A percentile compares a stretch with the other conserved stretches of the same genome.
Evolutionary conservation across 2,329 filamentous ascomycete genomes (phyloP).

Genomic region (Neofusicoccum laricinum): DNA sequence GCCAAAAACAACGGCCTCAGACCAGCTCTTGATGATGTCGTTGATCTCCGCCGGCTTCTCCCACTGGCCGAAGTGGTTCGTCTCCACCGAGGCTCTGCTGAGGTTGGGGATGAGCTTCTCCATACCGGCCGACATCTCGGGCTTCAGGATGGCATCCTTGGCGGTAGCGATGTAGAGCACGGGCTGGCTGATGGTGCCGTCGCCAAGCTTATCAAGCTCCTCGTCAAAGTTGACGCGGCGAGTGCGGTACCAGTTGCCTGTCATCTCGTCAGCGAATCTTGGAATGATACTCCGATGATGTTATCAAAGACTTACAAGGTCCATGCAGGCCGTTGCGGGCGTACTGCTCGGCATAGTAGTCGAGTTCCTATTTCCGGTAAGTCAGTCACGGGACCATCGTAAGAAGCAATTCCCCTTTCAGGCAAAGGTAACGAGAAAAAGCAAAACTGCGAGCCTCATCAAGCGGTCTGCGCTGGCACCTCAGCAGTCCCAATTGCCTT

Average conservation of each 20-base stretch:
- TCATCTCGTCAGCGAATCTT: background rate
- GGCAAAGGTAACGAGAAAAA: background rate
- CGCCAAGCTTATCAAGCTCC: slow-evolving; percentile 51
- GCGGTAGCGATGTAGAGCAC: slow-evolving; percentile 72
- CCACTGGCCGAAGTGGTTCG: slow-evolving; percentile 80
- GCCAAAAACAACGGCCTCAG: slow-evolving; percentile 55
- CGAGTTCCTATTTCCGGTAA: slow-evolving; percentile 53
- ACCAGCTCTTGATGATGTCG: slow-evolving; percentile 62
- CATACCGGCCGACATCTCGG: slow-evolving; percentile 70
- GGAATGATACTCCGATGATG: background rate
- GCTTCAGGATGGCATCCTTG: slow-evolving; percentile 69
- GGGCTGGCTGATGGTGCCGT: slow-evolving; percentile 41
- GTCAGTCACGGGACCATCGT: background rate
- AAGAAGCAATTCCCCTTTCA: too few relatives aligned
- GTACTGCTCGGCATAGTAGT: slow-evolving; percentile 74
- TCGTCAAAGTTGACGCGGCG: slow-evolving; percentile 72
- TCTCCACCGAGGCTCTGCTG: slow-evolving; percentile 63
- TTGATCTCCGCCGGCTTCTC: slow-evolving; percentile 72
- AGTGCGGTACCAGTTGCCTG: slow-evolving; percentile 84
- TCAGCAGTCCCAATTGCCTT: too few relatives aligned
- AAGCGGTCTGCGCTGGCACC: too few relatives aligned
- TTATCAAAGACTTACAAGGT: slow-evolving; percentile 41
- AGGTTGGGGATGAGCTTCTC: slow-evolving; percentile 63
- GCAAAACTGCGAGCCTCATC: too few relatives aligned
- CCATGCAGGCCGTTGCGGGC: slow-evolving; percentile 70